Conservation (phyloP, 1,284 basidiomycete species). For the Erythrobasidium hasegawianum region DNA sequence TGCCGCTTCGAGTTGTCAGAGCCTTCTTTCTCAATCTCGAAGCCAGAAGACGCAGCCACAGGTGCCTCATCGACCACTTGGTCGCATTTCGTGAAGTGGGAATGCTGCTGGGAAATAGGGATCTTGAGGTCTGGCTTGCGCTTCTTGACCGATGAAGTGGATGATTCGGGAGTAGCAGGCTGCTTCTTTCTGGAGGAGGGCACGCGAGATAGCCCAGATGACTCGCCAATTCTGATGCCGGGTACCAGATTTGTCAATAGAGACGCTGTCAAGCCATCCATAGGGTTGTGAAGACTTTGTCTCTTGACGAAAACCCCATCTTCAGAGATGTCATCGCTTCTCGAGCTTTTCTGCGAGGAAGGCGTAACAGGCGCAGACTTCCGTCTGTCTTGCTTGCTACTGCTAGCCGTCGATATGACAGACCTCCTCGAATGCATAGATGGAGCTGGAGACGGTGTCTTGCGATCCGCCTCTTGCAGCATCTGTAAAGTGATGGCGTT, state of each 20-base stretch:
- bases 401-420: not conserved
- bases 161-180: not conserved
- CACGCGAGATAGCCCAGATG: too few relatives aligned
- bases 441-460: constrained; percentile 15
- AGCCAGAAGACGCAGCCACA: not conserved
- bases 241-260: constrained; percentile 23
- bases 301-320: constrained; percentile 13
- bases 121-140: constrained; percentile 17
- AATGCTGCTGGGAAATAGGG: constrained; percentile 10
- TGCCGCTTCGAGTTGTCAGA: too few relatives aligned
- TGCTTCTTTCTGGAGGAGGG: too few relatives aligned
- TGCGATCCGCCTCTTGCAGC: constrained; percentile 15
- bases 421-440: not conserved
- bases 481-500: constrained; percentile 25
- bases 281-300: constrained; percentile 5
- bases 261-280: constrained; percentile 22
- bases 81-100: constrained; percentile 10
- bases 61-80: not conserved
- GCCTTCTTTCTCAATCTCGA: too few relatives aligned
- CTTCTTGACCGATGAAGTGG: not conserved
- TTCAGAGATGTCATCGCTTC: not conserved
- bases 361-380: constrained; percentile 23
- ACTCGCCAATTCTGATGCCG: constrained; percentile 9
- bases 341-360: not conserved
- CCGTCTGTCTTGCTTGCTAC: constrained; percentile 10